Base-by-base conservation (phyloP, 495 filamentous ascomycete species). In the Hypoxylon crocopeplum region DNA sequence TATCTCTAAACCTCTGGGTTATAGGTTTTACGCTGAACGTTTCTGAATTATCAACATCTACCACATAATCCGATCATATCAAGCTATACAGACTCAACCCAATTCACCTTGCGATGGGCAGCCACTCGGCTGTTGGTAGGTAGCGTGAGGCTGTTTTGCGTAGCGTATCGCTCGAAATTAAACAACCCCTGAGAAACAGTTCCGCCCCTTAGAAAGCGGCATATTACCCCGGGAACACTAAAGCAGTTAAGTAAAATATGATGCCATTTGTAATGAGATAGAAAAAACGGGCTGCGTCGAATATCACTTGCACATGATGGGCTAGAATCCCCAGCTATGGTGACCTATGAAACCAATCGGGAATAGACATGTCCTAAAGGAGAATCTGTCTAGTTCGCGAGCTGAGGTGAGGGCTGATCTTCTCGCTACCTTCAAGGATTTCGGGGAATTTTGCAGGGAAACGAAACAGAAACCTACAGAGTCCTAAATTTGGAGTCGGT, bases 51-150 rank as follows among this genome's bases (percentile, higher is more conserved):
- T 48, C 38, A 13, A 49, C 32, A 39, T 41, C 41, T 44, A 55
- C 54, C 45, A 32, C 36, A 13, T 48, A 45, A 41, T 33, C 44
- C 29, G 44, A 38, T 51, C 11, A 20, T 33, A 46, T 38, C 22
- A 44, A 42, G 30, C 22, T 48, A 25, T 25, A 20, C 38, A 13
- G 33, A 13, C 38, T 15, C 25, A 48, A 29, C 19, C 19, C 50
- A 42, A 13, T 29, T 40, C 55, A 47, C 38, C 27, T 33, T 22
- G 22, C 46, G 29, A 50, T 50, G 53, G 40, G 46, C 24, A 45
- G 51, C 64, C 51, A 46, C 64, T 67, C 19, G 55, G 56, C 47
- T 56, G 59, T 56, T 60, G 56, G 55, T 38, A 56, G 56, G 59
- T 44, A 56, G 60, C 45, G 50, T 40, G 59, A 64, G 55, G 59